Evolutionary conservation across 345 rosid genomes (phyloP).

Genomic region (Eucalyptus erythrocorys): DNA sequence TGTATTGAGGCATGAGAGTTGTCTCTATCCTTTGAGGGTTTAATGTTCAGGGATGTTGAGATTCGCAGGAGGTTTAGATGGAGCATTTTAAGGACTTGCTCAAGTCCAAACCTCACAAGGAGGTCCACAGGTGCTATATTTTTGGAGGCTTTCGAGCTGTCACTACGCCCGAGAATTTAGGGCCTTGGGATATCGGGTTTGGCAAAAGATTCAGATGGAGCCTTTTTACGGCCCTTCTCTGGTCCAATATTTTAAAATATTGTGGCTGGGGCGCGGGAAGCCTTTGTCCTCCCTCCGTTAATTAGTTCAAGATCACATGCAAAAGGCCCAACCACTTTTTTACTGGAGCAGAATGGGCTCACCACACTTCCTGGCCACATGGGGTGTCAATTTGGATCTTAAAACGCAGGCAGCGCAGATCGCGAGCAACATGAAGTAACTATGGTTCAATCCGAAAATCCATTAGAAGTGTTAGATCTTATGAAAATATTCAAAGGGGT

Average conservation of each 20-base stretch:
- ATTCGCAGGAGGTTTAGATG: fast-evolving
- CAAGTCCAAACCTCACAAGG: neutral
- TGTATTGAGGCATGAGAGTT: no score
- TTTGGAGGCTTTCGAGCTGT: no score
- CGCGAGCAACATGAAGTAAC: no score
- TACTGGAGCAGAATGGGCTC: neutral
- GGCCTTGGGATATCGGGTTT: fast-evolving
- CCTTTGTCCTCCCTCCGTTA: neutral
- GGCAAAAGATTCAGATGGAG: neutral
- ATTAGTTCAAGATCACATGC: neutral
- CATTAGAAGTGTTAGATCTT: no score
- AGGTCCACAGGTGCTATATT: neutral
- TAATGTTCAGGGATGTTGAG: fast-evolving
- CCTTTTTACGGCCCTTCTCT: neutral
- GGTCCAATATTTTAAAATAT: no score
- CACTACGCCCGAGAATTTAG: fast-evolving
- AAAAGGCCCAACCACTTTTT: neutral
- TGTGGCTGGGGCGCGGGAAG: neutral
- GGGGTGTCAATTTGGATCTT: no score
- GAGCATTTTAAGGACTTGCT: neutral
- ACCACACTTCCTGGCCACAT: neutral
- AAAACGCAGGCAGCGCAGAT: fast-evolving
- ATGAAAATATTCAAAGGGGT: no score
- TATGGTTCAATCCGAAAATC: no score
- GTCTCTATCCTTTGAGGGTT: no score